Conservation (phyloP, 2,329 filamentous ascomycete species). For the Conoideocrella luteorostrata region DNA sequence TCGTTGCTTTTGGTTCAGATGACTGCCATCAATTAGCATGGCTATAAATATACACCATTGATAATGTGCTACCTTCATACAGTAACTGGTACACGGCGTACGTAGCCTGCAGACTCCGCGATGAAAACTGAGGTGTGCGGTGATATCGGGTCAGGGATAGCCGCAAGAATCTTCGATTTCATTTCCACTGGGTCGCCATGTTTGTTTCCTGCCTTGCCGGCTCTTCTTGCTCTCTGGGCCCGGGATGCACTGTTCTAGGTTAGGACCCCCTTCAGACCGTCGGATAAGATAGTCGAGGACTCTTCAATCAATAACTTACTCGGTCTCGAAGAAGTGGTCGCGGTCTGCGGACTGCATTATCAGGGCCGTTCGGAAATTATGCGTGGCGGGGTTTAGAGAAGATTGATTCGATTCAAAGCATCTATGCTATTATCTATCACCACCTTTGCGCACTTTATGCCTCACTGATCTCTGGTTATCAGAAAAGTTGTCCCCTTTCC, state of each 20-base stretch:
- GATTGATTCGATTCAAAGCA: too few species aligned
- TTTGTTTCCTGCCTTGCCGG: conserved; percentile 66
- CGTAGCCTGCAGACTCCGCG: conserved; percentile 79
- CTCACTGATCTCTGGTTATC: too few species aligned
- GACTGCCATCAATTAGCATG: conserved; percentile 16
- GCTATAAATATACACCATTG: neutral
- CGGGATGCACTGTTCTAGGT: conserved; percentile 38
- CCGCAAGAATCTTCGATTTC: conserved; percentile 79
- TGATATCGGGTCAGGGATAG: conserved; percentile 59
- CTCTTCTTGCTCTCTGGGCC: conserved; percentile 51
- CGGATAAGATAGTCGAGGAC: conserved; percentile 12
- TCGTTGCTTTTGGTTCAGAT: conserved; percentile 27
- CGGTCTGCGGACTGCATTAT: conserved; percentile 67
- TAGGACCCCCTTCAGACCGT: neutral
- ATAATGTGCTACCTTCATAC: conserved; percentile 6
- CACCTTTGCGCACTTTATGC: too few species aligned
- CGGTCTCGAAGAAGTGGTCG: conserved; percentile 87
- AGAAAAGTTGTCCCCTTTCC: neutral
- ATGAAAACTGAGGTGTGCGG: conserved; percentile 59
- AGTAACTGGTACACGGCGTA: conserved; percentile 52
- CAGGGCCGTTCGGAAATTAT: conserved; percentile 5
- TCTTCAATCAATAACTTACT: conserved; percentile 49
- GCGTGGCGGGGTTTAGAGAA: too few species aligned
- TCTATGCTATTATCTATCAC: too few species aligned
- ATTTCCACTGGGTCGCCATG: conserved; percentile 75